A percentile compares a stretch with the other conserved stretches of the same genome.
Evolutionary conservation across 1,139 yeast species (phyloP).

Genomic region (Yamadazyma atlantica): DNA sequence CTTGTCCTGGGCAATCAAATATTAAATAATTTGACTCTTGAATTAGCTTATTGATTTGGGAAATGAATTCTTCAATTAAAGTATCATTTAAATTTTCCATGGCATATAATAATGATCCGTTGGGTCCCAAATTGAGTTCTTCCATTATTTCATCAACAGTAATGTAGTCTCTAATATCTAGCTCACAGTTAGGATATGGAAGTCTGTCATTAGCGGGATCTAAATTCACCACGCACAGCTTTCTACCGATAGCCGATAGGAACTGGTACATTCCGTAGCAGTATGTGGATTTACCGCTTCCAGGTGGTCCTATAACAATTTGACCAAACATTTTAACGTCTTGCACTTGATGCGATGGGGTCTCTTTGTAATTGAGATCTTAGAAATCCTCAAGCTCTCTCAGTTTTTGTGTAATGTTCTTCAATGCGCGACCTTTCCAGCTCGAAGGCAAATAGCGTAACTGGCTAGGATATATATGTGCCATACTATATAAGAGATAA

Average conservation of each 20-base stretch:
- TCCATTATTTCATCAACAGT: slow-evolving; percentile 90
- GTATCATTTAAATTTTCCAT: slow-evolving; percentile 58
- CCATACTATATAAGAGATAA: not conserved
- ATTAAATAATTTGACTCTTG: slow-evolving; percentile 68
- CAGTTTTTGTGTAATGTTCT: not conserved
- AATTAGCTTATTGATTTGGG: slow-evolving; percentile 54
- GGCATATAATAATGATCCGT: slow-evolving; percentile 92
- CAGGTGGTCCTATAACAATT: slow-evolving; percentile 96
- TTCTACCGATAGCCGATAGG: slow-evolving; percentile 88
- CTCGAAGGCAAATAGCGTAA: slow-evolving; percentile 2
- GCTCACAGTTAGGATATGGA: slow-evolving; percentile 70
- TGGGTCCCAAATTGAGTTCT: slow-evolving; percentile 81
- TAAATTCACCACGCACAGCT: slow-evolving; percentile 75
- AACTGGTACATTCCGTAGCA: slow-evolving; percentile 92
- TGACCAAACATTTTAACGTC: slow-evolving; percentile 64
- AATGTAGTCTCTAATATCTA: slow-evolving; percentile 86
- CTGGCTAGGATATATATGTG: not conserved
- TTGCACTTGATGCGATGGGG: no score
- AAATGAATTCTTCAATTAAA: slow-evolving; percentile 57
- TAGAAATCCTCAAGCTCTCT: not conserved
- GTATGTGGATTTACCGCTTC: slow-evolving; percentile 94
- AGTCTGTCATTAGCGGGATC: slow-evolving; percentile 93
- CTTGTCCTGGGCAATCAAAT: slow-evolving; percentile 78
- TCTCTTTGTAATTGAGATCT: no score
- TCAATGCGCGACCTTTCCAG: not conserved